These are phyloP conservation scores for Apiospora sp. DNA, from an alignment of 2,329 filamentous ascomycete species.

Conservation along the genomic window DNA sequence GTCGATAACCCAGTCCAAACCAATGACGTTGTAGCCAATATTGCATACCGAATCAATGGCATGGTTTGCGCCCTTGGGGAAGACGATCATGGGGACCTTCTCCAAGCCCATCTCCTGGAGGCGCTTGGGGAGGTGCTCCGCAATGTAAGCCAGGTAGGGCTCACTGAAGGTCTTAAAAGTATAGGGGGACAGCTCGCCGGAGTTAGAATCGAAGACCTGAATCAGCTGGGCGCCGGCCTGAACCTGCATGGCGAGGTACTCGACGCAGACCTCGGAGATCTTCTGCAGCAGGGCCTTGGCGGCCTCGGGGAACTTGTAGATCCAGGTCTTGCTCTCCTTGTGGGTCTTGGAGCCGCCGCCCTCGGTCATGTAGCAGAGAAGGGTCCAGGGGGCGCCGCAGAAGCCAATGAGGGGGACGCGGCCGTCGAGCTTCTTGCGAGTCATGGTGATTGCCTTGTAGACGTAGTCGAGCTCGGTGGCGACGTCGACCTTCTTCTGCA, in stretches of 20 bases:
- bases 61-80: constrained; percentile 98
- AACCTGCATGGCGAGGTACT: constrained; percentile 92
- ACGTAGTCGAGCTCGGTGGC: constrained; percentile 89
- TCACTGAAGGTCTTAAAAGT: constrained; percentile 86
- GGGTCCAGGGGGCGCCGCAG: constrained; percentile 95
- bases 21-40: constrained; percentile 91
- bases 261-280: constrained; percentile 93
- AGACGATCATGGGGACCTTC: constrained; percentile 93
- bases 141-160: constrained; percentile 86
- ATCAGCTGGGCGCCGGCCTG: constrained; percentile 91
- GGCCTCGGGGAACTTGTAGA: constrained; percentile 86
- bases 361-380: constrained; percentile 99
- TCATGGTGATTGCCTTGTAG: constrained; percentile 93
- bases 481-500: constrained; percentile 83
- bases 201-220: constrained; percentile 99
- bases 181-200: constrained; percentile 86
- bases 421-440: constrained; percentile 84
- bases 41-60: constrained; percentile 87
- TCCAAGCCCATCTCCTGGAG: constrained; percentile 79
- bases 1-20: constrained; percentile 94
- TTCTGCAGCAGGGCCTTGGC: constrained; percentile 85
- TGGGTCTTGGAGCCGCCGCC: constrained; percentile 96
- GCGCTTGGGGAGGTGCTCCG: constrained; percentile 77
- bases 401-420: constrained; percentile 95
- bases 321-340: constrained; percentile 93